phyloP scores from a whole-genome alignment of 306 rosid species.

The Sicyos baderoa region DNA sequence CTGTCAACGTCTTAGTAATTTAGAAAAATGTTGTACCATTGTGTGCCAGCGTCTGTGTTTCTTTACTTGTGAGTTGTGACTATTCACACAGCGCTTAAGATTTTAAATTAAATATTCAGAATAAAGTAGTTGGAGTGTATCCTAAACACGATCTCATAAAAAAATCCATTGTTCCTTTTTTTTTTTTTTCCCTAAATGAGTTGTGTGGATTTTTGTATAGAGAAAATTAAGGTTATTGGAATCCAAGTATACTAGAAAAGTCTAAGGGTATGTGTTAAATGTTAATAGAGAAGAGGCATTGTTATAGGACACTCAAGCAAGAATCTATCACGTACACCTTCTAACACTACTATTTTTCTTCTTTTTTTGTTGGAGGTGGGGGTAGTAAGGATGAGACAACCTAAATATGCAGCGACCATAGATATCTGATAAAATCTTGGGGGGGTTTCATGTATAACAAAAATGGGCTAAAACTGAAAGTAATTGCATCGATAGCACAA shows the following conservation, averaged over 20 bases:
- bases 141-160: no score
- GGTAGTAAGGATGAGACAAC: no score
- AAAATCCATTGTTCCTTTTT: no score
- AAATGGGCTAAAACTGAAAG: no score
- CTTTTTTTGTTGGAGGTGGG: no score
- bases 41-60: not conserved
- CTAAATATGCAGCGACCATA: not conserved
- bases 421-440: not conserved
- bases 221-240: no score
- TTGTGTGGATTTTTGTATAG: not conserved
- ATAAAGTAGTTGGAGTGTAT: not conserved
- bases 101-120: not conserved
- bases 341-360: no score
- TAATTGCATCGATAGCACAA: no score
- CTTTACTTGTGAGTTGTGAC: not conserved
- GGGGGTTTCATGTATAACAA: no score
- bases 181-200: not conserved
- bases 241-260: no score
- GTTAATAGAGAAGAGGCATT: not conserved
- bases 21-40: not conserved
- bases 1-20: not conserved
- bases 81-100: not conserved
- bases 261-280: no score
- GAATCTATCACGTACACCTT: not conserved
- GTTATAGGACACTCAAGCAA: not conserved